A percentile compares a stretch with the other conserved stretches of the same genome.
phyloP scores from a whole-genome alignment of 352 stramenopile species.

The Phytophthora ramorum region DNA sequence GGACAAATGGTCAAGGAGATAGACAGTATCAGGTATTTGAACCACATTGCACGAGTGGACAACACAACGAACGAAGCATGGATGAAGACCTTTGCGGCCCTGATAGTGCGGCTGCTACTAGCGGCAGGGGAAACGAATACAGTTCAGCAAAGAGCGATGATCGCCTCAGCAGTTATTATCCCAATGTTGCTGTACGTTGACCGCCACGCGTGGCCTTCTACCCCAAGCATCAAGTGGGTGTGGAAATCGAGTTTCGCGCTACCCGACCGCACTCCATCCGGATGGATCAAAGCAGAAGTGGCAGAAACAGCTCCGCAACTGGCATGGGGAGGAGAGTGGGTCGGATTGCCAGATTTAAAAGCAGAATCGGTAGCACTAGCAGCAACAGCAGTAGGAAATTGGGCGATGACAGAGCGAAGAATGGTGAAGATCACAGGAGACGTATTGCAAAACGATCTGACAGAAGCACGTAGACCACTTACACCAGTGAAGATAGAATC shows the following conservation, averaged over 20 bases:
- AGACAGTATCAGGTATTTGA: not conserved
- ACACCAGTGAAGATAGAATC: no score
- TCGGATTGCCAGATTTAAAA: not conserved
- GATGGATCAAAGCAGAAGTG: not conserved
- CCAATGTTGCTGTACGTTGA: not conserved
- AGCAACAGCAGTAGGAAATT: not conserved
- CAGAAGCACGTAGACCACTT: no score
- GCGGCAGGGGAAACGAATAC: not conserved
- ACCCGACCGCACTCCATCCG: not conserved
- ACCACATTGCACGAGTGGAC: not conserved
- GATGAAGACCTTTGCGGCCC: not conserved
- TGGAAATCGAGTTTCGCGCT: not conserved
- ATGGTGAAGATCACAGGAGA: not conserved
- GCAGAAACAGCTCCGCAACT: not conserved
- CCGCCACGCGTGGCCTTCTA: not conserved
- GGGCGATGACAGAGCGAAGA: not conserved
- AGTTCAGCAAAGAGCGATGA: not conserved
- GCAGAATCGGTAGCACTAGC: not conserved
- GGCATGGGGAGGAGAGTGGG: not conserved
- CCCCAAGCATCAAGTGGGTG: no score
- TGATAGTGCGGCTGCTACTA: not conserved
- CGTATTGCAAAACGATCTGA: not conserved
- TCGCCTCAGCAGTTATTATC: not conserved
- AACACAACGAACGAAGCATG: not conserved
- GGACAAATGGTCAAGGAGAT: not conserved